phyloP scores from a whole-genome alignment of 129 eudicot species.

The Scalesia atractyloides region DNA sequence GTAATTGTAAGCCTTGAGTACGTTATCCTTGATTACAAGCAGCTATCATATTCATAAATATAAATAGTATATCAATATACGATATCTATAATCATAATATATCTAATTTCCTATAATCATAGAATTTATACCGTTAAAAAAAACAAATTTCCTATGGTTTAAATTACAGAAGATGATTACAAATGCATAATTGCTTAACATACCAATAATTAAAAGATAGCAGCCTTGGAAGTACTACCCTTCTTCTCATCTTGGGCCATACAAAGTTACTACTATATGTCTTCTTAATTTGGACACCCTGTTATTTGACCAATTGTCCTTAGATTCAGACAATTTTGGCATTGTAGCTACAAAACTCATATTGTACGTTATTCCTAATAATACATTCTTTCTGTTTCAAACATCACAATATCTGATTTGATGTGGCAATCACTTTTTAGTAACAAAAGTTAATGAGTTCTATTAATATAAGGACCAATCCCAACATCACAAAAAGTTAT shows the following conservation, averaged over 20 bases:
- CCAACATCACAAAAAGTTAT: too few species aligned
- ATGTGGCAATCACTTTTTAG: background rate
- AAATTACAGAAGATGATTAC: background rate
- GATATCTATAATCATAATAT: too few species aligned
- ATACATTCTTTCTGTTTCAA: background rate
- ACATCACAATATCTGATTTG: background rate
- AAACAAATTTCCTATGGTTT: background rate
- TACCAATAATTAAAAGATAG: constrained; percentile 1
- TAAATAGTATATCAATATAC: too few species aligned
- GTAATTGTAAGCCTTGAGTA: too few species aligned
- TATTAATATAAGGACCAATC: background rate
- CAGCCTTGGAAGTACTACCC: background rate
- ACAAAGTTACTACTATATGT: constrained; percentile 1
- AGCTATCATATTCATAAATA: too few species aligned
- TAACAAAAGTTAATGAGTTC: background rate
- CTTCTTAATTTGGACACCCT: constrained; percentile 1
- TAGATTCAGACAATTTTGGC: constrained; percentile 14
- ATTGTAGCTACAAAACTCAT: background rate
- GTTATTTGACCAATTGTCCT: background rate
- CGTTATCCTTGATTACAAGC: too few species aligned
- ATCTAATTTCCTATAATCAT: too few species aligned
- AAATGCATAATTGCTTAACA: background rate
- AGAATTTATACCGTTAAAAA: too few species aligned
- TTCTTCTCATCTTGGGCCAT: background rate
- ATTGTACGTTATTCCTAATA: constrained; percentile 8